Percentiles rank a stretch among this genome's conserved stretches.
Evolutionary conservation across 352 stramenopile species (phyloP).

Genomic region (Pythium vanterpoolii): DNA sequence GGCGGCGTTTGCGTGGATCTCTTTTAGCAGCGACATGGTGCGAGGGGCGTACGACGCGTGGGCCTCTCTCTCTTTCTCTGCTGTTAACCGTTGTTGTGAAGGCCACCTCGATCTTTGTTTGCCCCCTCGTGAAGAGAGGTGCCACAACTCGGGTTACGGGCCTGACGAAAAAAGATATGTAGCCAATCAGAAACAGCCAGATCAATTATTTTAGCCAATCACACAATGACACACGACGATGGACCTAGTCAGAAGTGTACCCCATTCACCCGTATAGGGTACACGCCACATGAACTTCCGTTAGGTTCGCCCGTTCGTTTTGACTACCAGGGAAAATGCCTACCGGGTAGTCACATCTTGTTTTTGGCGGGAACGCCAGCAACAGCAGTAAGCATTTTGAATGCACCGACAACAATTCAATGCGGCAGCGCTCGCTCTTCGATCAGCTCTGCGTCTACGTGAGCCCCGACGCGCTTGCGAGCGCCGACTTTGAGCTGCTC

Average conservation of each 20-base stretch:
- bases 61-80: background rate
- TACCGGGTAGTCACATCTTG: background rate
- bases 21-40: conserved; percentile 87
- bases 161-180: background rate
- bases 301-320: background rate
- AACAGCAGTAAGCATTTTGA: background rate
- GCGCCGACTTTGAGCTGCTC: conserved; percentile 36
- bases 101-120: conserved; percentile 18
- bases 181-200: conserved; percentile 12
- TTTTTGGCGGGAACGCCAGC: conserved; percentile 11
- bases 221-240: background rate
- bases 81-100: background rate
- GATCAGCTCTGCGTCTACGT: conserved; percentile 47
- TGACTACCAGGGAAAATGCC: background rate
- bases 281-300: background rate
- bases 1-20: conserved; percentile 87
- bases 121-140: background rate
- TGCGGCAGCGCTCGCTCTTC: conserved; percentile 52
- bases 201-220: conserved; percentile 17
- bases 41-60: background rate
- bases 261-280: background rate
- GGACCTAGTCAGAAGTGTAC: background rate
- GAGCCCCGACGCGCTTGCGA: conserved; percentile 43
- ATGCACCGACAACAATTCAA: background rate
- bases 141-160: background rate